Evolutionary conservation across 1,284 basidiomycete species (phyloP), one percentile per base, ranked within the genome.

Genomic region (Ustilago curta): DNA sequence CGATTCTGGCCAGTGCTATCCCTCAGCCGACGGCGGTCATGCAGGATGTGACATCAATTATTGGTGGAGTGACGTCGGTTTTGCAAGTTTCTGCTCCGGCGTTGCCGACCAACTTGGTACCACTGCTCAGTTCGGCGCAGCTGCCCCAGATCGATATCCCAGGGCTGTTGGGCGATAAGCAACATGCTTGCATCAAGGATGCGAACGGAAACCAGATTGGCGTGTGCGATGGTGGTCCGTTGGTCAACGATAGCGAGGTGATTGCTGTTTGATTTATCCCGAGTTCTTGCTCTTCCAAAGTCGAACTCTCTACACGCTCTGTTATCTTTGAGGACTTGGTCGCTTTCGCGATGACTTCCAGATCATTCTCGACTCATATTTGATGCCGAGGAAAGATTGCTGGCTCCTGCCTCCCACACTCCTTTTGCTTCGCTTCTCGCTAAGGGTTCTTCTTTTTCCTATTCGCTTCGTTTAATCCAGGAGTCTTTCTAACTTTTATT

Each of bases 181-280:
- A 68, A 39, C 45, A 68, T 31, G 45, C 53, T 8, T 73, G 70
- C 50, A 53, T 65, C 57, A 68, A 67, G 54, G 65, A 73, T 40
- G 51, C 19, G 6, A 42, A 50, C 4, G 70, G 65, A 6, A 68
- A 73, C 54, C 50, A 56, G 54, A 43, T 73, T 42, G 65, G 70
- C 4, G 25, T 68, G 5, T 73, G 70, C 35, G 54, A 27, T 2
- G 47, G 45, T 40, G 61, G 60, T n/a, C 64, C 60, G 9, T 11
- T 73, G 31, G 31, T 73, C 61, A 73, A 64, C 29, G 61, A 73
- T 35, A 61, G 64, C 50, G 65, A 73, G 45, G 40, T 37, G 1
- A 49, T 73, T 29, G 55, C 52, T 6, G 3, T 73, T 50, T 58
- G 54, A 51, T 8, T 21, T 44, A 7, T 5, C 2, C 25, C 43